These are phyloP conservation scores for Helminthosporium solani DNA, from an alignment of 2,329 filamentous ascomycete genomes.

Conservation along the genomic window DNA sequence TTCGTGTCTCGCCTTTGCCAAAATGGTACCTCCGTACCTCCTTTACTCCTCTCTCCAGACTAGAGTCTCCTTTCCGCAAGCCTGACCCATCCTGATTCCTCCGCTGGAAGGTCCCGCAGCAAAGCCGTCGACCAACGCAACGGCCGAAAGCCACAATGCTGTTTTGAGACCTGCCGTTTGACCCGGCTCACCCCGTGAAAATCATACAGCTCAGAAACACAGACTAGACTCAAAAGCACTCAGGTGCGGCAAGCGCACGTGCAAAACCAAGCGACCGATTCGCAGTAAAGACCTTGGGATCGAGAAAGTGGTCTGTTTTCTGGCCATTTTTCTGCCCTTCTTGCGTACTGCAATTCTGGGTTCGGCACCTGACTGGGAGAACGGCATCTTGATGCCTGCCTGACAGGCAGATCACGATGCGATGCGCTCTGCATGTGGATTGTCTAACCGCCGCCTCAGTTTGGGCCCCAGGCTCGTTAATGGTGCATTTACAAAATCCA, in stretches of 20 bases:
- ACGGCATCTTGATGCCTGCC: too few relatives aligned
- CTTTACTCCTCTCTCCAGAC: conserved; percentile 18
- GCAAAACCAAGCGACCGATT: too few relatives aligned
- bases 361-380: conserved; percentile 1
- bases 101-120: conserved; percentile 20
- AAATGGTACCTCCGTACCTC: conserved; percentile 16
- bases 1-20: conserved; percentile 16
- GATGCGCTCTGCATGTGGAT: too few relatives aligned
- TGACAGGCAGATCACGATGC: too few relatives aligned
- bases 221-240: conserved; percentile 14
- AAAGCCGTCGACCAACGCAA: conserved; percentile 11
- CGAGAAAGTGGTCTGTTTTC: conserved; percentile 17
- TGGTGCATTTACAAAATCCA: too few relatives aligned
- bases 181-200: conserved; percentile 24
- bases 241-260: conserved; percentile 28
- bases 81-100: conserved; percentile 14
- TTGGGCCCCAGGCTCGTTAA: conserved; percentile 67
- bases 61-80: too few relatives aligned
- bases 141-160: conserved; percentile 6
- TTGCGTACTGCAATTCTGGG: conserved; percentile 5
- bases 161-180: conserved; percentile 25
- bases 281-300: too few relatives aligned
- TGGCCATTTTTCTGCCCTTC: conserved; percentile 8
- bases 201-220: conserved; percentile 34
- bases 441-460: conserved; percentile 45